Percentiles rank a stretch among this genome's conserved stretches.
Evolutionary conservation across 2,329 filamentous ascomycete genomes (phyloP).

Genomic region (Pyricularia grisea): DNA sequence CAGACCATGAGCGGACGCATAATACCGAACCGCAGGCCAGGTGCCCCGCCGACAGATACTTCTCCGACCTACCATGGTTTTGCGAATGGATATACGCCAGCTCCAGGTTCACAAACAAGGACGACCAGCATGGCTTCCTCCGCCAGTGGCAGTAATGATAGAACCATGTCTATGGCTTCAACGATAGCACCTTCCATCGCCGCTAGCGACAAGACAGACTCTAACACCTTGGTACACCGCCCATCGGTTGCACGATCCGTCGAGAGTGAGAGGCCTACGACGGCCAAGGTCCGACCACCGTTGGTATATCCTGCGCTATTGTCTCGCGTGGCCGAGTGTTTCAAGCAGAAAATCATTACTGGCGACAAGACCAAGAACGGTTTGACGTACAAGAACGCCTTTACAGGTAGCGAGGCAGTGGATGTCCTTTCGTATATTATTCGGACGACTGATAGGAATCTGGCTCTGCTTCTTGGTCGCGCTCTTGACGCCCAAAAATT

Average conservation of each 20-base stretch:
- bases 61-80: constrained; percentile 18
- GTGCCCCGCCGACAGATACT: constrained; percentile 10
- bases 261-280: constrained; percentile 46
- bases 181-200: constrained; percentile 61
- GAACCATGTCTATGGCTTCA: constrained; percentile 91
- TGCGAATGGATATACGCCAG: constrained; percentile 28
- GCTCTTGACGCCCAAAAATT: constrained; percentile 96
- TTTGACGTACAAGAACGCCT: constrained; percentile 92
- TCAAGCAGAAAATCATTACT: constrained; percentile 77
- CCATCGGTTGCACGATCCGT: constrained; percentile 46
- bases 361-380: constrained; percentile 94
- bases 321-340: constrained; percentile 87
- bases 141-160: constrained; percentile 30
- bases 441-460: constrained; percentile 88
- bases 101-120: constrained; percentile 45
- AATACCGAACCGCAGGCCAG: constrained; percentile 64
- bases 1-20: constrained; percentile 91
- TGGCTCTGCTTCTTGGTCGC: constrained; percentile 81
- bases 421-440: constrained; percentile 96
- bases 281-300: constrained; percentile 59
- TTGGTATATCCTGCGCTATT: constrained; percentile 89
- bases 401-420: constrained; percentile 90
- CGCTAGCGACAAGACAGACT: constrained; percentile 39
- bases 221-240: constrained; percentile 36
- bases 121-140: constrained; percentile 27